Percentiles rank a stretch among this genome's conserved stretches.
Conservation (phyloP, 257 asterid genomes). For the Perilla frutescens region DNA sequence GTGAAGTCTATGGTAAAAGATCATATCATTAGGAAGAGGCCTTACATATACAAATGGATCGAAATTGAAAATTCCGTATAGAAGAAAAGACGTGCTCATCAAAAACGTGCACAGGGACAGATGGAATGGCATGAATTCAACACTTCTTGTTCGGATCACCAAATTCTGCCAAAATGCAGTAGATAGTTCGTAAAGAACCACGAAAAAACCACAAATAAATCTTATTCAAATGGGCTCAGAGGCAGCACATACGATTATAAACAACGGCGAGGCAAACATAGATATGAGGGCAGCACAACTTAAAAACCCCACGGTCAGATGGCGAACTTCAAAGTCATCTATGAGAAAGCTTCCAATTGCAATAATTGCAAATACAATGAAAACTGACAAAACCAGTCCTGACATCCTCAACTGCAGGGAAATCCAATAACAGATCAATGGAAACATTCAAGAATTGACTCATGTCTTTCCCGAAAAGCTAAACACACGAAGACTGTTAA, state of each 20-base stretch:
- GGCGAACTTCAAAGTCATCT: slow-evolving; percentile 49
- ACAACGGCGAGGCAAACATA: slow-evolving; percentile 71
- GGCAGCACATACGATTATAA: slow-evolving; percentile 54
- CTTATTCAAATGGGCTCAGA: slow-evolving; percentile 1
- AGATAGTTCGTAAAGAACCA: slow-evolving; percentile 1
- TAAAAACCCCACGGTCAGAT: slow-evolving; percentile 49
- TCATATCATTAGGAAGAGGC: slow-evolving; percentile 20
- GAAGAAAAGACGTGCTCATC: slow-evolving; percentile 66
- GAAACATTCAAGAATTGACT: neutral
- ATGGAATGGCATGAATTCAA: slow-evolving; percentile 70
- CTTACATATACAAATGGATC: slow-evolving; percentile 66
- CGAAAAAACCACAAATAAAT: slow-evolving; percentile 11
- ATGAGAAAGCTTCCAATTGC: slow-evolving; percentile 54
- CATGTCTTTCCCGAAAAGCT: too few relatives aligned
- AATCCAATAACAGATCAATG: slow-evolving; percentile 9
- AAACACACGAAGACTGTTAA: neutral
- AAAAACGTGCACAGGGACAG: slow-evolving; percentile 63
- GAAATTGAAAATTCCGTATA: slow-evolving; percentile 60
- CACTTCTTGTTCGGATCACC: slow-evolving; percentile 66
- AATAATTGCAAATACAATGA: slow-evolving; percentile 46
- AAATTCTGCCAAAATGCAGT: slow-evolving; percentile 48
- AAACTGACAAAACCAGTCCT: slow-evolving; percentile 54
- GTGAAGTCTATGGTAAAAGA: neutral
- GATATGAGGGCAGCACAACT: slow-evolving; percentile 66
- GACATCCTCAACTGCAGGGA: slow-evolving; percentile 53